A percentile compares a stretch with the other conserved stretches of the same genome.
Conservation (phyloP, 495 filamentous ascomycete genomes). For the Neurospora sp. region DNA sequence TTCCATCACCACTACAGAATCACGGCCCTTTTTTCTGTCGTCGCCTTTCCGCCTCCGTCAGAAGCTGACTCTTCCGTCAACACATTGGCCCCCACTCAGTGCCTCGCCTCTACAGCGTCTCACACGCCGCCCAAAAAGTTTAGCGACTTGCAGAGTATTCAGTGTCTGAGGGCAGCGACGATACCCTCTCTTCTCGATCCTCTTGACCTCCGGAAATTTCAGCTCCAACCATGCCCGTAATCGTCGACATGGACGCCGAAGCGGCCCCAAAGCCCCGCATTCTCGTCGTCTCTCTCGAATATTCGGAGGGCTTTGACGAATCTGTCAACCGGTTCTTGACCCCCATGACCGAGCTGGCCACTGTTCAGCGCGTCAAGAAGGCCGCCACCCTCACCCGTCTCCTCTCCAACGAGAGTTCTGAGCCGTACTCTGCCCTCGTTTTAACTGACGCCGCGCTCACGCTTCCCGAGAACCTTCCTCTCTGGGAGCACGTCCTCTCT, state of each 20-base stretch:
- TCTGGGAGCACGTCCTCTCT: background rate
- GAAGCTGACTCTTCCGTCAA: background rate
- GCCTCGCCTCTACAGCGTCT: background rate
- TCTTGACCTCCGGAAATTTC: background rate
- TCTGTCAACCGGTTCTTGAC: background rate
- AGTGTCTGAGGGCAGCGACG: background rate
- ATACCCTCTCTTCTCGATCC: background rate
- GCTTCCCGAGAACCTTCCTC: background rate
- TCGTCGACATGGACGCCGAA: background rate
- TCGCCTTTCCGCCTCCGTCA: background rate
- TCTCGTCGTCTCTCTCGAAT: background rate
- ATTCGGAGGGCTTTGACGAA: background rate
- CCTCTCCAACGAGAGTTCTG: background rate
- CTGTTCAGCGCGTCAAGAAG: background rate
- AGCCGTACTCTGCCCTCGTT: background rate
- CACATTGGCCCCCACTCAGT: background rate
- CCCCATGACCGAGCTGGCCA: background rate
- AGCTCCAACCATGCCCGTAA: background rate
- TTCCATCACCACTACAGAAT: background rate
- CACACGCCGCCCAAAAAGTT: background rate
- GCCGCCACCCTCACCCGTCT: background rate
- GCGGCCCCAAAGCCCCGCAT: background rate
- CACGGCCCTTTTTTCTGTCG: background rate
- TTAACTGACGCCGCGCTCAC: background rate
- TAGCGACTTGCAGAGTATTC: background rate